A percentile compares a stretch with the other conserved stretches of the same genome.
Conservation (phyloP, 331 rosid genomes). For the Stylosanthes scabra region DNA sequence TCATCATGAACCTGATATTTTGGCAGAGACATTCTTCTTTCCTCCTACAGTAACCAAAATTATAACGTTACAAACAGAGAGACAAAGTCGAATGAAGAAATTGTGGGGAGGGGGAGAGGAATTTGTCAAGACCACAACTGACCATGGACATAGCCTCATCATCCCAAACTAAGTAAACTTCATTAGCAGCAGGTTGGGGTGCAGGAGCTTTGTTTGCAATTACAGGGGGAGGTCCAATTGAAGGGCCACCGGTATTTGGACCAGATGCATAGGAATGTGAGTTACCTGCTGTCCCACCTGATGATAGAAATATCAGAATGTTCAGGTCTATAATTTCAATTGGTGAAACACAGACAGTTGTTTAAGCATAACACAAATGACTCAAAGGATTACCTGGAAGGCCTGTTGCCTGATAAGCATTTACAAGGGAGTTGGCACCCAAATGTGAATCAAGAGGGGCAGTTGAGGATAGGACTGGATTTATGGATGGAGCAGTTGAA, state of each 20-base stretch:
- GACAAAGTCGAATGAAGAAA: slow-evolving; percentile 26
- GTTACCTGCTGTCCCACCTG: slow-evolving; percentile 62
- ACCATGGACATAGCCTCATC: slow-evolving; percentile 99
- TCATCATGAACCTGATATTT: slow-evolving; percentile 99
- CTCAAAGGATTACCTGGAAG: slow-evolving; percentile 55
- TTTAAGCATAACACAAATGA: slow-evolving; percentile 7
- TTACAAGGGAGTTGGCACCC: slow-evolving; percentile 52
- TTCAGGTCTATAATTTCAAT: not conserved
- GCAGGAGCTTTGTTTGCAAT: slow-evolving; percentile 88
- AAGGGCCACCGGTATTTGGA: slow-evolving; percentile 98
- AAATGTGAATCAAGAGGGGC: slow-evolving; percentile 57
- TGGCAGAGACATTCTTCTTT: slow-evolving; percentile 89
- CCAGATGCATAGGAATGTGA: slow-evolving; percentile 97
- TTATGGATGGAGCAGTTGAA: slow-evolving; percentile 54
- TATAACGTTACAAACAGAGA: slow-evolving; percentile 28
- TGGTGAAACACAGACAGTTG: slow-evolving; percentile 4
- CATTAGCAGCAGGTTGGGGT: slow-evolving; percentile 84
- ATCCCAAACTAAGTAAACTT: slow-evolving; percentile 98
- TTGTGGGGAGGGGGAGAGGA: not conserved
- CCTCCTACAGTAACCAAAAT: slow-evolving; percentile 75
- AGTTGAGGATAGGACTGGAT: slow-evolving; percentile 50
- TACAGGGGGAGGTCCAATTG: slow-evolving; percentile 99
- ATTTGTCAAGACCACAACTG: slow-evolving; percentile 40
- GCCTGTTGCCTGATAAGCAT: slow-evolving; percentile 51
- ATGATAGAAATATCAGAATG: slow-evolving; percentile 6